These are phyloP conservation scores for Chrysanthemum seticuspe DNA, from an alignment of 129 eudicot genomes.

Conservation along the genomic window DNA sequence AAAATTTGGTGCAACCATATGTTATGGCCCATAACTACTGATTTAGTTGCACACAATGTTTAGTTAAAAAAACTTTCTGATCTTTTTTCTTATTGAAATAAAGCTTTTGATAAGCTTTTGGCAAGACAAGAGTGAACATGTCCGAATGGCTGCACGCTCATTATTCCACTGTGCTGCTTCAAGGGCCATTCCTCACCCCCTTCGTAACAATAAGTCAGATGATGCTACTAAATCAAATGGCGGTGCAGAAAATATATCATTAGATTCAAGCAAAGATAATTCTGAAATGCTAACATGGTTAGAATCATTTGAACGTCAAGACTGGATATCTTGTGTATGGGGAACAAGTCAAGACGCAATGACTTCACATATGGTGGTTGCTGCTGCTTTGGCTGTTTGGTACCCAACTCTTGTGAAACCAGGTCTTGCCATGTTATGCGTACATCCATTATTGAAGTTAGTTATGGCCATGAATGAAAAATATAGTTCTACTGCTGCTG, in stretches of 20 bases:
- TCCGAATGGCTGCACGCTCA: conserved; percentile 95
- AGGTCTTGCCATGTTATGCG: conserved; percentile 53
- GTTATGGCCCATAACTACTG: neutral
- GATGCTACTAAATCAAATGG: conserved; percentile 26
- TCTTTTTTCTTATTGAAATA: conserved; percentile 9
- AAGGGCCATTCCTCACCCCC: conserved; percentile 82
- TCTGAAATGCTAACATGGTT: conserved; percentile 76
- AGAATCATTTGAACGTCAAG: conserved; percentile 90
- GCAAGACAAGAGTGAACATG: conserved; percentile 94
- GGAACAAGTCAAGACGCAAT: conserved; percentile 97
- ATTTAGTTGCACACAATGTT: neutral
- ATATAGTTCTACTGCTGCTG: conserved; percentile 86
- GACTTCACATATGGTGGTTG: conserved; percentile 90
- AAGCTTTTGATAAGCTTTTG: conserved; percentile 94
- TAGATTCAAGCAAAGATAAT: conserved; percentile 34
- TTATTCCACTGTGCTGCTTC: conserved; percentile 97
- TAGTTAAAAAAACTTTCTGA: neutral
- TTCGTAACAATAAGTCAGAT: conserved; percentile 46
- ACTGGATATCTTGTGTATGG: conserved; percentile 92
- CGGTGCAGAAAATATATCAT: conserved; percentile 23
- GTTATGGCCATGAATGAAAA: conserved; percentile 96
- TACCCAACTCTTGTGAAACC: conserved; percentile 96
- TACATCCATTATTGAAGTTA: conserved; percentile 72
- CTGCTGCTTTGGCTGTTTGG: conserved; percentile 94
- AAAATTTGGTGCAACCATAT: neutral